Evolutionary conservation across 805 yeast species (phyloP), one percentile per base, ranked within the genome.

Genomic region (Barnettozyma salicaria): DNA sequence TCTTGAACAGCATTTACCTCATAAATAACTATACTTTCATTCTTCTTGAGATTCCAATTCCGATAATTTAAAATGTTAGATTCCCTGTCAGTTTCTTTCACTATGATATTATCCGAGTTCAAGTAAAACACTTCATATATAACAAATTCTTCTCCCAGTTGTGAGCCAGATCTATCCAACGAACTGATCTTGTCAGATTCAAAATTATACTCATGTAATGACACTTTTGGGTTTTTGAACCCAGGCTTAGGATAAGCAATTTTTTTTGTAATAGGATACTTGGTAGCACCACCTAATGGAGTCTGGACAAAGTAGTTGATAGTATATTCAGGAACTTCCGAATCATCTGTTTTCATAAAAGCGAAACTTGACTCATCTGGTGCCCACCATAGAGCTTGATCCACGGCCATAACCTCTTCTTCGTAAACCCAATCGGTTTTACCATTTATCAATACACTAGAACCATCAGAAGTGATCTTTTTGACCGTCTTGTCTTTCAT

Each of bases 401-500:
- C 86, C 18, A 71, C 67, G 12, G 76, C 76, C 32, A 84, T 68
- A 1, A 87, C 94, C 57, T 87, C 96, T 49, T 87, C 96, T 53
- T 88, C 96, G 49, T 87, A 88, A 8, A 86, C 94, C 96, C 96
- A 87, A 55, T 87, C 96, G 0, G 95, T 90, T 45, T 76, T 79
- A 2, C 95, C 96, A 52, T 88, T 82, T 55, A 84, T 80, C 6
- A 83, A 61, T 39, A 69, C 68, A 1, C 65, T 68, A 17, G 78
- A 74, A 12, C 95, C 95, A 50, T 83, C 94, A 21, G 43, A 40
- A 1, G 96, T 85, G 2, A 62, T 41, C 49, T 75, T 77, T 1
- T 47, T 55, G 2, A 63, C 45, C 1, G 57, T 44, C 7, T 55
- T 16, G 28, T 50, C 38, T 12, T 41, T 42, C 1, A 64, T 36